Conservation (phyloP, 306 rosid species). For the Sicyos edulis region DNA sequence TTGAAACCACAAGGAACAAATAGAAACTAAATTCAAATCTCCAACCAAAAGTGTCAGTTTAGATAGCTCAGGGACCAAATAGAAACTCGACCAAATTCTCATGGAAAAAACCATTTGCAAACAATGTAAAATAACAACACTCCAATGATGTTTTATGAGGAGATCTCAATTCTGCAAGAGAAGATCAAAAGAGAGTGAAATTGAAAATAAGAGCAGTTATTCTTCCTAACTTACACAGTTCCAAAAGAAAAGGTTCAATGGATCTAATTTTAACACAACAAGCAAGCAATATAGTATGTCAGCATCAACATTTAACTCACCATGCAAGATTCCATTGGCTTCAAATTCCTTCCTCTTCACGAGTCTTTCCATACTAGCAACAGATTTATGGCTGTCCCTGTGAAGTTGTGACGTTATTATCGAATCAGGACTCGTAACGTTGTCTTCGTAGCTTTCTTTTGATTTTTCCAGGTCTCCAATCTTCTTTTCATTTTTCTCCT, state of each 20-base stretch:
- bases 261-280: conserved; percentile 11
- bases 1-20: neutral
- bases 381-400: conserved; percentile 34
- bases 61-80: neutral
- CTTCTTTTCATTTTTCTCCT: conserved; percentile 42
- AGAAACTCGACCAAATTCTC: neutral
- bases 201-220: neutral
- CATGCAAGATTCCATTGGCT: conserved; percentile 62
- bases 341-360: conserved; percentile 68
- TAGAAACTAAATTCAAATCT: neutral
- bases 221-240: conserved; percentile 15
- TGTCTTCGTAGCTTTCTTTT: conserved; percentile 30
- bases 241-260: conserved; percentile 25
- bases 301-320: conserved; percentile 53
- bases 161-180: neutral
- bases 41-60: no score
- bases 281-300: neutral
- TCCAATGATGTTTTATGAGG: neutral
- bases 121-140: neutral
- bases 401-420: conserved; percentile 32
- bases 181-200: neutral
- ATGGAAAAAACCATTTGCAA: neutral
- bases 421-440: conserved; percentile 29
- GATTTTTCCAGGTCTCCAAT: conserved; percentile 28
- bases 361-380: conserved; percentile 37